phyloP scores from a whole-genome alignment of 2,329 filamentous ascomycete genomes.

The Cryphonectria nitschkei region DNA sequence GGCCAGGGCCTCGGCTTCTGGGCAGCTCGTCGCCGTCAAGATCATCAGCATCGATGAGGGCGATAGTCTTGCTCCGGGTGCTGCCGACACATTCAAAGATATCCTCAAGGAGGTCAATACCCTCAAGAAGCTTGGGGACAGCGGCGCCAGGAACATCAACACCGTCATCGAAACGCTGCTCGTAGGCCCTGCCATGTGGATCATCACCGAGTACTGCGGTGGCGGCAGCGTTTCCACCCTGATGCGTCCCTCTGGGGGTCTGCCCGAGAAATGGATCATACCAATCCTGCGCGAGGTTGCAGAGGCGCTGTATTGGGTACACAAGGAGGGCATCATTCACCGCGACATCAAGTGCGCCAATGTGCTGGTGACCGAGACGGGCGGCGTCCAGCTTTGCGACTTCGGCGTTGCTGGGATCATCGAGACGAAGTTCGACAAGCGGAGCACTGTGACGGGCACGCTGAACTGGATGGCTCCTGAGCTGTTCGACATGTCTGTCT shows the following conservation, averaged over 20 bases:
- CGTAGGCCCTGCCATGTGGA: constrained; percentile 81
- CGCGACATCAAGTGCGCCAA: constrained; percentile 78
- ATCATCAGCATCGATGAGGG: constrained; percentile 83
- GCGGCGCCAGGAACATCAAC: constrained; percentile 78
- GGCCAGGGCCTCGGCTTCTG: constrained; percentile 45
- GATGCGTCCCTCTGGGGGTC: constrained; percentile 66
- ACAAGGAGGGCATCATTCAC: constrained; percentile 70
- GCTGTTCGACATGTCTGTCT: constrained; percentile 66
- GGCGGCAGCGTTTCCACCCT: constrained; percentile 79
- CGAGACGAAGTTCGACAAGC: constrained; percentile 75
- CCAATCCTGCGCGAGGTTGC: constrained; percentile 69
- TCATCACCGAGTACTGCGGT: constrained; percentile 84
- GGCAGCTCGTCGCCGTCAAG: constrained; percentile 68
- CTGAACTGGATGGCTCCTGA: constrained; percentile 88
- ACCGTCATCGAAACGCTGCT: constrained; percentile 78
- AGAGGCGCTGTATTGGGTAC: constrained; percentile 69
- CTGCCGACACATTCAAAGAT: constrained; percentile 70
- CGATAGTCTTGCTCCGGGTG: constrained; percentile 67
- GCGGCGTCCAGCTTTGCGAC: constrained; percentile 79
- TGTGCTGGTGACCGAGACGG: constrained; percentile 76
- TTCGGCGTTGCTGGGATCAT: constrained; percentile 82
- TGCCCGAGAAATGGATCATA: constrained; percentile 72
- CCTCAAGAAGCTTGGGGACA: constrained; percentile 73
- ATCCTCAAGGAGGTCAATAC: constrained; percentile 71
- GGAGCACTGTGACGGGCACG: constrained; percentile 80